Base-by-base conservation (phyloP, 148 eudicot species). In the Nyssa sinensis region DNA sequence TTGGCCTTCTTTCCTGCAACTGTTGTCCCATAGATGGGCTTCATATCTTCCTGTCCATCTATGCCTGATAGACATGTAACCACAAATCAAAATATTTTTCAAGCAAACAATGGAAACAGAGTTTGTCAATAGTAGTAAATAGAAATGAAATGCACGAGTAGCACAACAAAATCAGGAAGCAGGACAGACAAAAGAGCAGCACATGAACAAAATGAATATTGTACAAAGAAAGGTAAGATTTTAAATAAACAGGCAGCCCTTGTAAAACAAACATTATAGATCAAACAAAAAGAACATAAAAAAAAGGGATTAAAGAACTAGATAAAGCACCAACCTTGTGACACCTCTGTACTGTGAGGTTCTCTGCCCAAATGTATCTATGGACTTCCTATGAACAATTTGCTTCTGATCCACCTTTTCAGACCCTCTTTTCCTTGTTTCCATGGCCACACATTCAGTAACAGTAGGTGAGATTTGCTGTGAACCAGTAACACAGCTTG, bases 281-380 rank as follows among this genome's bases (percentile, higher is more conserved):
- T 28, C 9, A 2, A 37, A 27, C 49, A 66, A 57, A 69, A 66
- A 25, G 1, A 47, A 25, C 41, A 19, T 67, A 41, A 3, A 57
- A 19, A 77, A 61, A 49, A 21, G 30, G 31, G 74, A 24, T 24
- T 58, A 7, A 19, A 78, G 57, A 66, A 47, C 14, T 25, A 30
- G 1, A 24, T 19, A 7, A 55, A 33, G 11, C 69, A 72, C 75
- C 51, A 64, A 94, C 98, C 96, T 89, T 39, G 98, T 94, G 75
- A 94, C 98, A 59, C 98, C 98, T 82, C 98, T 87, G 53, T 94
- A 94, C 88, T 94, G 98, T 17, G 98, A 94, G 66, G 98, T 94
- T 55, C 98, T 88, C 72, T 94, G 98, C 10, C 98, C 98, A 88
- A 94, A 94, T 62, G 97, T 90, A 74, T 94, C 98, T 71, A 94